Conservation (phyloP, 2,329 filamentous ascomycete genomes). For the Orbilia oligospora region DNA sequence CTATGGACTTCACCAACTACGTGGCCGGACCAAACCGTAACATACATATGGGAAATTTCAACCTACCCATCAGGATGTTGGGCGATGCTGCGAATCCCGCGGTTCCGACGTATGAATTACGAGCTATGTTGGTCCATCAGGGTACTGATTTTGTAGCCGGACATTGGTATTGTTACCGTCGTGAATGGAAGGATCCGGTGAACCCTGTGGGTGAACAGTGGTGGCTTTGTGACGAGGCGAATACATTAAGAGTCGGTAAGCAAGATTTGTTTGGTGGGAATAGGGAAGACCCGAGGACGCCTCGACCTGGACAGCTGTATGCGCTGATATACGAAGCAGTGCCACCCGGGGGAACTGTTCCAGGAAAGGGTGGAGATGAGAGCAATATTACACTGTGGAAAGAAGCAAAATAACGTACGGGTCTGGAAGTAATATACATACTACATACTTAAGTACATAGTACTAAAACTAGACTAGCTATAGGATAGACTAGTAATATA, state of each 20-base stretch:
- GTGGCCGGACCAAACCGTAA: constrained; percentile 20
- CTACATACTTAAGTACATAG: too few relatives aligned
- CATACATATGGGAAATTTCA: not conserved
- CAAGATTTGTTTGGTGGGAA: constrained; percentile 11
- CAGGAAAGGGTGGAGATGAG: not conserved
- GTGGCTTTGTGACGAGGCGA: constrained; percentile 45
- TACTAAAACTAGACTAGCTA: too few relatives aligned
- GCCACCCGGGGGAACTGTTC: constrained; percentile 1
- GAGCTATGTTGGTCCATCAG: constrained; percentile 32
- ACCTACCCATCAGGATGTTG: constrained; percentile 1
- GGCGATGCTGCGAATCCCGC: constrained; percentile 17
- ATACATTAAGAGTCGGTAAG: constrained; percentile 31
- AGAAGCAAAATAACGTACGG: not conserved
- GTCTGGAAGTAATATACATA: too few relatives aligned
- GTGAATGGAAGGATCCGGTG: constrained; percentile 33
- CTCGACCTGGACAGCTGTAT: constrained; percentile 17
- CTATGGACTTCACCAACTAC: constrained; percentile 22
- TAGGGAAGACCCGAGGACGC: not conserved
- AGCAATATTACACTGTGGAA: not conserved
- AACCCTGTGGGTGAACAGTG: constrained; percentile 29
- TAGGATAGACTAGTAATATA: too few relatives aligned
- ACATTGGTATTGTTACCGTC: constrained; percentile 47
- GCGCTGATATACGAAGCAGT: constrained; percentile 43
- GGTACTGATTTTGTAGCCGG: not conserved
- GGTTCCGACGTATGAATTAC: constrained; percentile 25